phyloP scores from a whole-genome alignment of 1,139 yeast genomes.

The Geotrichum phurueaensis region DNA sequence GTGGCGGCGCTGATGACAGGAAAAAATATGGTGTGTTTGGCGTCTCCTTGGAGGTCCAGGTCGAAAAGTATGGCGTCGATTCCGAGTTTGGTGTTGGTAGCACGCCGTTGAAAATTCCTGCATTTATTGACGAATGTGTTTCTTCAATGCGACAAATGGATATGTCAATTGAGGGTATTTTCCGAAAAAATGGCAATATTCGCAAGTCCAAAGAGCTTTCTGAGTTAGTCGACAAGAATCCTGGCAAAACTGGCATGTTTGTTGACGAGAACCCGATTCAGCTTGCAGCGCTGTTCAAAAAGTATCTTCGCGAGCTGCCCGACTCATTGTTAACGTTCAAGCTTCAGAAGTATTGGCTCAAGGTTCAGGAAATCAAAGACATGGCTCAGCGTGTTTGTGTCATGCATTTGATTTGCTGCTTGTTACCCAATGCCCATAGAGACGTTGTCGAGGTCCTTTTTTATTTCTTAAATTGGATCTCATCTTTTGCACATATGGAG shows the following conservation, averaged over 20 bases:
- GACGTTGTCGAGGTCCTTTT: conserved; percentile 82
- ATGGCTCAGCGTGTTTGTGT: conserved; percentile 47
- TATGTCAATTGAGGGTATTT: conserved; percentile 94
- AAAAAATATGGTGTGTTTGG: conserved; percentile 62
- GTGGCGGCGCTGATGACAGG: conserved; percentile 34
- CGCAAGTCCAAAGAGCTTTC: conserved; percentile 70
- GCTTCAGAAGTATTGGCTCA: conserved; percentile 75
- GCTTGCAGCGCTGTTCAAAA: conserved; percentile 87
- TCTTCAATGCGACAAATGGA: conserved; percentile 83
- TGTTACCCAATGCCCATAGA: conserved; percentile 77
- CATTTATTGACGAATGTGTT: conserved; percentile 79
- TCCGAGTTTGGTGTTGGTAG: conserved; percentile 88
- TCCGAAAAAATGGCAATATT: conserved; percentile 94
- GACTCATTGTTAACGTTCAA: conserved; percentile 78
- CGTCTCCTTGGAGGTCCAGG: conserved; percentile 62
- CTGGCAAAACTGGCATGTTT: conserved; percentile 67
- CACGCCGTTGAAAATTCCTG: conserved; percentile 66
- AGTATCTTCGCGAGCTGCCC: conserved; percentile 87
- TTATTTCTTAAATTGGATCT: conserved; percentile 89
- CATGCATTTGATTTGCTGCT: conserved; percentile 65
- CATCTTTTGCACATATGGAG: conserved; percentile 77
- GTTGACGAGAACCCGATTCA: conserved; percentile 82
- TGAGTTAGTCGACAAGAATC: conserved; percentile 67
- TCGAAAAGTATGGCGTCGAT: conserved; percentile 75
- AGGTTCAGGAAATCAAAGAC: conserved; percentile 53